Evolutionary conservation across 306 rosid species (phyloP).

Genomic region (Hylodesmum podocarpum): DNA sequence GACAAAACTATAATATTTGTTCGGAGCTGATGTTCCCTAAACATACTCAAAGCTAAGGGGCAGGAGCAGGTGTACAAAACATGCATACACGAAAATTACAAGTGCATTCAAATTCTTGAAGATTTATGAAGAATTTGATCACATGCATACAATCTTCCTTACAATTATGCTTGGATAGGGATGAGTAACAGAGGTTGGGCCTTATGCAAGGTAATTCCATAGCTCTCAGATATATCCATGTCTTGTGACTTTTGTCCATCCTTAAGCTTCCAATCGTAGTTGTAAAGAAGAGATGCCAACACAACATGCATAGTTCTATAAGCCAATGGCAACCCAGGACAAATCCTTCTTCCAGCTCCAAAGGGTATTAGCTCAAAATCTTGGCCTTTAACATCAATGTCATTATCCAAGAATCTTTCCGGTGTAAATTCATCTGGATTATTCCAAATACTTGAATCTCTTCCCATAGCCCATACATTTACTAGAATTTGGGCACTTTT

Average conservation of each 20-base stretch:
- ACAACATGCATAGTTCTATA: neutral
- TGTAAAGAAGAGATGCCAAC: conserved; percentile 21
- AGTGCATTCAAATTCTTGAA: neutral
- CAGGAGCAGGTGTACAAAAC: no score
- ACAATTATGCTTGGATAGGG: neutral
- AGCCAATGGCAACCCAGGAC: conserved; percentile 27
- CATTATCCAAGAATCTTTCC: conserved; percentile 30
- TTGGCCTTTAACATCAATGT: conserved; percentile 26
- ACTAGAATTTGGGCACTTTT: conserved; percentile 23
- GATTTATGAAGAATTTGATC: neutral
- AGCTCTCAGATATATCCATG: conserved; percentile 2
- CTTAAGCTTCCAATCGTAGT: conserved; percentile 4
- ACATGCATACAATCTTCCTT: neutral
- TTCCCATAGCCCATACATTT: conserved; percentile 35
- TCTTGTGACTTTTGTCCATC: neutral
- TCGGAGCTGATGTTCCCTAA: no score
- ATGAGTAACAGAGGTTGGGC: conserved; percentile 12
- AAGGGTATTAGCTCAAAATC: conserved; percentile 23
- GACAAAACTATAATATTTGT: no score
- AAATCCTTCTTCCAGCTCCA: conserved; percentile 23
- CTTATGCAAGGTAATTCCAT: conserved; percentile 16
- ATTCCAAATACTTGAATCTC: conserved; percentile 29
- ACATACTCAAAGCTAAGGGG: no score
- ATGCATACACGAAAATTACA: no score
- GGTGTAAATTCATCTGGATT: conserved; percentile 31